Evolutionary conservation across 176 grass and related monocot species (phyloP), one percentile per base, ranked within the genome.

Genomic region (Eragrostis nindensis): DNA sequence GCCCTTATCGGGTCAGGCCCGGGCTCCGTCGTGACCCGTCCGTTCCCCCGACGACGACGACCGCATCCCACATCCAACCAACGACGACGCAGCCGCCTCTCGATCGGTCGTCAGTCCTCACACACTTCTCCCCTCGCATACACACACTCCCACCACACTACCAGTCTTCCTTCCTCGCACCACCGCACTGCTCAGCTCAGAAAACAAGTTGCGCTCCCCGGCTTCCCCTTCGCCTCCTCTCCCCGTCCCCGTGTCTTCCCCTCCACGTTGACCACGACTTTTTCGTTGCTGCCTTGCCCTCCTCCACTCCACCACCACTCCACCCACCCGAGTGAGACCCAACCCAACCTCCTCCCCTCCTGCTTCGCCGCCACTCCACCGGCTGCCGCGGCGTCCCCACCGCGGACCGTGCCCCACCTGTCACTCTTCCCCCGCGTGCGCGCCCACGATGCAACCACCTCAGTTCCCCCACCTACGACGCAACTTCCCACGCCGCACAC

Each of bases 201-300:
- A 7, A n/a, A 36, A 36, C 32, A 27, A 75, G 59, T 82, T 76
- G 78, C 70, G 78, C 39, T 72, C 24, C 17, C 72, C 41, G 19
- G 25, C 54, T 66, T 72, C 63, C 19, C 63, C 75, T 74, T 66
- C 32, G 71, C 71, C 50, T 76, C 66, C 71, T 89, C 69, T 73
- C 46, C 18, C 27, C 63, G 25, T 19, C 5, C 2, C n/a, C n/a
- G n/a, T n/a, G 78, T 70, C 78, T 86, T 90, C 57, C 21, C 84
- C 64, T 76, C 84, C 80, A 83, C 66, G 80, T 80, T 91, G 89
- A 87, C 84, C 85, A 80, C 74, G 84, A 91, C 85, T 80, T 80
- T 63, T 79, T 88, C 84, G 84, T 84, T 68, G 70, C 60, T 8
- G 49, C 74, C 52, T 48, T 5, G 19, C 81, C 44, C 59, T 24